phyloP scores from a whole-genome alignment of 345 rosid species.

The Pugionium cornutum region DNA sequence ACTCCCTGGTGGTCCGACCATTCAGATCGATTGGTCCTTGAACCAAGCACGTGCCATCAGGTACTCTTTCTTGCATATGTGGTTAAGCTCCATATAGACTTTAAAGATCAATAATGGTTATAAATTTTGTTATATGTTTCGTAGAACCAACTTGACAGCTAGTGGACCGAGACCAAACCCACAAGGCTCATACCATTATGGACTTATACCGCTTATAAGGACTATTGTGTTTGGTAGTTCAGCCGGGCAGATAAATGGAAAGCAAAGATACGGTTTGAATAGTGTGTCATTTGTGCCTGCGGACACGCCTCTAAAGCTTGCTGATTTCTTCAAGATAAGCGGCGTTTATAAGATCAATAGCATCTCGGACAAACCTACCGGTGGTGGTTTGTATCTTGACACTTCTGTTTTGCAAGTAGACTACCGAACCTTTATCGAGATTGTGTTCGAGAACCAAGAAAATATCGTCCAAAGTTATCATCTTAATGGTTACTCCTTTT shows the following conservation, averaged over 20 bases:
- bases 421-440: conserved; percentile 64
- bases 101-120: neutral
- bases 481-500: conserved; percentile 81
- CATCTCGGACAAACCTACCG: conserved; percentile 62
- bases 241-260: conserved; percentile 65
- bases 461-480: conserved; percentile 81
- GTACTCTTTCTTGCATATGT: conserved; percentile 36
- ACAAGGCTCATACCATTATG: conserved; percentile 98
- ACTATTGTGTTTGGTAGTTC: conserved; percentile 66
- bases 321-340: conserved; percentile 75
- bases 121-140: conserved; percentile 7
- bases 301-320: conserved; percentile 83
- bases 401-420: conserved; percentile 83
- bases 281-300: conserved; percentile 79
- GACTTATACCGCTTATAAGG: conserved; percentile 65
- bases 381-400: conserved; percentile 64
- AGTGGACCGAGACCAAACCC: conserved; percentile 99
- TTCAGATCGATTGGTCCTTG: conserved; percentile 82
- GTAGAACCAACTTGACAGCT: conserved; percentile 86
- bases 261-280: conserved; percentile 81
- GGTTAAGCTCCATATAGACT: neutral
- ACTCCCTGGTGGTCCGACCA: conserved; percentile 65
- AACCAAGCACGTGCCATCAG: conserved; percentile 94
- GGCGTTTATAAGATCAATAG: conserved; percentile 75
- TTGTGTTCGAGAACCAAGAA: conserved; percentile 78